phyloP scores from a whole-genome alignment of 306 rosid species.

The Ziziphus jujuba region DNA sequence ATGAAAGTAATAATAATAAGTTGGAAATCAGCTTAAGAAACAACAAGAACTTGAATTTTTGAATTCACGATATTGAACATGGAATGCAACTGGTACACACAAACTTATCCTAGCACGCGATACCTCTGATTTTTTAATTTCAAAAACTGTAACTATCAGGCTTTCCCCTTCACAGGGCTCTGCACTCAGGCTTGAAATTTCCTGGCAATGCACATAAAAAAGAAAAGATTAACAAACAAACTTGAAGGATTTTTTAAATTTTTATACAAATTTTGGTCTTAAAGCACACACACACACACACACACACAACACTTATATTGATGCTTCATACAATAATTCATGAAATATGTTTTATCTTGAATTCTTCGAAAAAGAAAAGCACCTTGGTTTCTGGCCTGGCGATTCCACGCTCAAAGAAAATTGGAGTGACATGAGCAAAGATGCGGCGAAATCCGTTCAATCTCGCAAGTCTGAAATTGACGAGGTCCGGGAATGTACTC shows the following conservation, averaged over 20 bases:
- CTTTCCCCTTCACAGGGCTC: conserved; percentile 78
- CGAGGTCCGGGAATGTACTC: conserved; percentile 83
- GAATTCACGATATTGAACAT: conserved; percentile 15
- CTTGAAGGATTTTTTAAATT: not conserved
- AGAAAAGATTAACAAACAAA: not conserved
- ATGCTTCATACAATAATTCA: too few relatives aligned
- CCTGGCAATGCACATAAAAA: conserved; percentile 45
- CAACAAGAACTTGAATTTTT: not conserved
- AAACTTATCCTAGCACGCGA: not conserved
- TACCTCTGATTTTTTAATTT: conserved; percentile 84
- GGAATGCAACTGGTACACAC: not conserved
- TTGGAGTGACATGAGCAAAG: conserved; percentile 78
- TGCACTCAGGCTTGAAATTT: conserved; percentile 87
- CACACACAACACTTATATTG: too few relatives aligned
- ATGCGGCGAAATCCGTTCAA: conserved; percentile 75
- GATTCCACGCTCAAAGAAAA: conserved; percentile 93
- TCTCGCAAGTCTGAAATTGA: conserved; percentile 64
- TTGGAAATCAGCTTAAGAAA: conserved; percentile 3
- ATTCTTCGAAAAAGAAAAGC: not conserved
- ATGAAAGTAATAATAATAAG: not conserved
- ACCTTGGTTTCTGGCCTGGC: conserved; percentile 94
- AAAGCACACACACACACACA: too few relatives aligned
- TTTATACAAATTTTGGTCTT: too few relatives aligned
- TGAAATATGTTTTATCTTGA: too few relatives aligned
- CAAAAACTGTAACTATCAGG: conserved; percentile 71